Conservation (phyloP, 192 early-diverging fungal species). For the Entophlyctis luteolus region DNA sequence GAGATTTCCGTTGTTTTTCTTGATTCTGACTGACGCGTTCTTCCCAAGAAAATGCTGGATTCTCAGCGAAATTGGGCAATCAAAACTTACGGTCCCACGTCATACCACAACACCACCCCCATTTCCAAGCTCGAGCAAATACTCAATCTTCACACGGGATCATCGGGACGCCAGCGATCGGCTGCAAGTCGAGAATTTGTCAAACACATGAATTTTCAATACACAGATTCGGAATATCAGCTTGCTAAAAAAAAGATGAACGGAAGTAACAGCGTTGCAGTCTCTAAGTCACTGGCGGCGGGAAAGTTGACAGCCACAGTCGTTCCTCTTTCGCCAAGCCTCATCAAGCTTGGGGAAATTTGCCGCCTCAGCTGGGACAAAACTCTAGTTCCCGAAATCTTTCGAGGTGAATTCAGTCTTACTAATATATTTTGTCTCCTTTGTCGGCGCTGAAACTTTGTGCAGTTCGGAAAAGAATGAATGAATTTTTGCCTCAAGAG, state of each 20-base stretch:
- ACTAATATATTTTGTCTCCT: neutral
- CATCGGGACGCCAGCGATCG: neutral
- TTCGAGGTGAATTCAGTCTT: neutral
- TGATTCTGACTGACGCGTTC: neutral
- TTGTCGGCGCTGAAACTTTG: neutral
- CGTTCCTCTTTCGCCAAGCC: neutral
- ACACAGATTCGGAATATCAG: neutral
- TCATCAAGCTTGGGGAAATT: constrained; percentile 3
- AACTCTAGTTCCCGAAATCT: neutral
- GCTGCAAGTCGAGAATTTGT: neutral
- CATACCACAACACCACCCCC: neutral
- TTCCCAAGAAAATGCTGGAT: neutral
- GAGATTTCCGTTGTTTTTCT: neutral
- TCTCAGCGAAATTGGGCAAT: neutral
- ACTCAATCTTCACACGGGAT: neutral
- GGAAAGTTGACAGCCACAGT: neutral
- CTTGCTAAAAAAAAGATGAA: neutral
- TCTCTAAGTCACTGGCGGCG: neutral
- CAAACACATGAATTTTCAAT: constrained; percentile 1
- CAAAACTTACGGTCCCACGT: constrained; percentile 1
- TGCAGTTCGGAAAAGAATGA: constrained; percentile 4
- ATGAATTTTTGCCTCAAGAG: constrained; percentile 9
- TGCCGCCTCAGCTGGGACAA: neutral
- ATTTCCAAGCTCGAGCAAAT: constrained; percentile 3
- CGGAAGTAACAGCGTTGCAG: no score